Evolutionary conservation across 2,329 filamentous ascomycete species (phyloP), one percentile per base, ranked within the genome.

Genomic region (Ophiostoma himal-ulmi): DNA sequence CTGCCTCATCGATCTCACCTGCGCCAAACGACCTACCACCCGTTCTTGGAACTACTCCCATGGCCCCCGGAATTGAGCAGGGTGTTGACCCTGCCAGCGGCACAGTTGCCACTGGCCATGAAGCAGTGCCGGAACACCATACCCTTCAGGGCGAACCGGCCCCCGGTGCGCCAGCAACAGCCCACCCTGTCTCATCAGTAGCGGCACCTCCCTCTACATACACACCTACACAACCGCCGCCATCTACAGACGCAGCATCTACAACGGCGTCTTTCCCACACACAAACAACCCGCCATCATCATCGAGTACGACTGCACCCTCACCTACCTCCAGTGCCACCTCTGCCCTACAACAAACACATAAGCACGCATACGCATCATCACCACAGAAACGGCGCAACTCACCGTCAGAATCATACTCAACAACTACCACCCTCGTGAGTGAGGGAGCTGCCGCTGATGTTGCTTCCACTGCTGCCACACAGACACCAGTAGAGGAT

Each of bases 331-430:
- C 57, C 11, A 34, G 26, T 17, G 22, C 57, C 26, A 17, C 57
- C 30, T 39, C 57, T 48, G 30, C 60, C 11, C 41, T 30, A 39
- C 70, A 67, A 39, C 70, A 69, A 69, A 73, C 48, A 41, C 71
- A 64, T 14, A 37, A 30, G 7, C 60, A 64, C 11, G 0, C 60
- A 20, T 68, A 69, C 37, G 54, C 67, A 22, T 69, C 73, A 39
- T 67, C 75, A 37, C 71, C 75, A n/a, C 76, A 77, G 69, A 84
- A 84, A 75, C 78, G 82, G 72, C 80, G 82, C 72, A 83, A 79
- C 70, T 82, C 82, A n/a, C 78, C 82, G 68, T 82, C 81, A 26
- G 80, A 78, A 30, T 77, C 78, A 34, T 75, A 41, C 76, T 37
- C 71, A 7, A 37, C 62, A 10, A 37, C 30, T 8, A 26, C 36